Evolutionary conservation across 345 rosid species (phyloP), one percentile per base, ranked within the genome.

Genomic region (Euphorbia pulcherrima): DNA sequence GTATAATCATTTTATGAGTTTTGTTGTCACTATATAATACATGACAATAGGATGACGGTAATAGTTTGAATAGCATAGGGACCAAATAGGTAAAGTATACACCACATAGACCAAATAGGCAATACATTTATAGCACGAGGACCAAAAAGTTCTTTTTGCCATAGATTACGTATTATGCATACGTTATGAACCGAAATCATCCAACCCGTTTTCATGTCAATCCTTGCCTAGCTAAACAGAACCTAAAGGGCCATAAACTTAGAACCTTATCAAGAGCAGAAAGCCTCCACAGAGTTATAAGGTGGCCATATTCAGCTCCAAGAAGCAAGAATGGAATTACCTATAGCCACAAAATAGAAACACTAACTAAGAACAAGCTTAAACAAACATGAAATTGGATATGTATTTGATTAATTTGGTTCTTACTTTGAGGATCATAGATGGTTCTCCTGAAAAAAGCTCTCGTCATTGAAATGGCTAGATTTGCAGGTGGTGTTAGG

Each of bases 361-460:
- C 51, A 10, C 26, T 27, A 18, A 44, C 50, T n/a, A 52, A 65
- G 59, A 23, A 55, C 56, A n/a, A 37, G 52, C 30, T 59, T 23
- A 16, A 59, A 48, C 71, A 62, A 70, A 41, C 65, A 24, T 55
- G 23, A 51, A 60, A 53, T 53, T 23, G 20, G 44, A 44, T 12
- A 2, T 30, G 20, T 26, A 48, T 27, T n/a, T 33, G 13, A 41
- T 35, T 60, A 44, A 46, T 33, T 28, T 55, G 68, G 17, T 35
- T 44, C 46, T 71, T 83, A 94, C 99, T 78, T 88, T 89, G 64
- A 94, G 92, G 72, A 97, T 94, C 90, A 76, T 90, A 35, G 87
- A 84, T 62, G 97, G 97, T 73, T 94, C 99, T 37, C 97, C 99
- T 5, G 99, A 94, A 88, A 94, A 94, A 55, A 94, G 85, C 77